Evolutionary conservation across 164 flowering plant genomes (phyloP).

Genomic region (Sedum album): DNA sequence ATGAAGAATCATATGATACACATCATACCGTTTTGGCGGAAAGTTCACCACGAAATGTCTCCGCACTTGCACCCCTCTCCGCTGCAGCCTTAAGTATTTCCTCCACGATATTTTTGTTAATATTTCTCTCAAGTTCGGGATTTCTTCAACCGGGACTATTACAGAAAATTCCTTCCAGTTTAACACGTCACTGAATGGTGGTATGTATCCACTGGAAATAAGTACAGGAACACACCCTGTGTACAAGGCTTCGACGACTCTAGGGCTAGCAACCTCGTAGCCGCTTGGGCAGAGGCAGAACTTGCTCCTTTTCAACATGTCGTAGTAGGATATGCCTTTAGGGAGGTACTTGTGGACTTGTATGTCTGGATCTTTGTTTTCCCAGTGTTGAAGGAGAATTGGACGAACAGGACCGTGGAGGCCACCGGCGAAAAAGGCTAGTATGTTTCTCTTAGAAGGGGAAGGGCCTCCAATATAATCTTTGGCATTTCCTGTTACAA

Average conservation of each 20-base stretch:
- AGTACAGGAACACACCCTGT: slow-evolving; percentile 35
- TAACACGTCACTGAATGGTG: slow-evolving; percentile 54
- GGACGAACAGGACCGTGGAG: slow-evolving; percentile 28
- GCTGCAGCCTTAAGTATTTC: slow-evolving; percentile 21
- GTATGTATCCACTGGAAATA: slow-evolving; percentile 21
- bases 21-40: slow-evolving; percentile 30
- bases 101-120: slow-evolving; percentile 18
- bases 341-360: slow-evolving; percentile 26
- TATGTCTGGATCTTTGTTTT: slow-evolving; percentile 32
- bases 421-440: slow-evolving; percentile 54
- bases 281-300: slow-evolving; percentile 61
- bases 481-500: slow-evolving; percentile 7
- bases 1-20: slow-evolving; percentile 37
- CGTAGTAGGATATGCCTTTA: slow-evolving; percentile 14
- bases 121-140: slow-evolving; percentile 37
- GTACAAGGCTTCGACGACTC: slow-evolving; percentile 28
- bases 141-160: slow-evolving; percentile 20
- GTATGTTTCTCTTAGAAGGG: slow-evolving; percentile 20
- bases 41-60: slow-evolving; percentile 32
- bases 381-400: slow-evolving; percentile 26
- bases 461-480: not conserved
- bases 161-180: slow-evolving; percentile 43
- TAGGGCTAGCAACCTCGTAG: slow-evolving; percentile 55
- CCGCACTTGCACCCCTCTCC: slow-evolving; percentile 19
- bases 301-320: slow-evolving; percentile 21